phyloP scores from a whole-genome alignment of 768 basidiomycete species.

The Calocera viscosa region DNA sequence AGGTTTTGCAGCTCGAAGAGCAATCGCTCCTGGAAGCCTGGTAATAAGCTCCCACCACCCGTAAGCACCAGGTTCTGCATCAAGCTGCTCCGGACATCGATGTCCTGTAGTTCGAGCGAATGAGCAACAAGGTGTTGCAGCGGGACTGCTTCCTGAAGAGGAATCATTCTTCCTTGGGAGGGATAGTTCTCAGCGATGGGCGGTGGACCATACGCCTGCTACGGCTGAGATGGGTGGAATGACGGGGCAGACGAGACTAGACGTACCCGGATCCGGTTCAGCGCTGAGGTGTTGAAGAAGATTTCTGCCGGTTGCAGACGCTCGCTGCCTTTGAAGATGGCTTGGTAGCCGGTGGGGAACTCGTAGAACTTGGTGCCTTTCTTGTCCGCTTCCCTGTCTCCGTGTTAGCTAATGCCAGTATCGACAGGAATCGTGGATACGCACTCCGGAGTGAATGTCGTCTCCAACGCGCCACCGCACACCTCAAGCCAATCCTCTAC shows the following conservation, averaged over 20 bases:
- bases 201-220: not conserved
- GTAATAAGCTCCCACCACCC: conserved; percentile 81
- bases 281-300: conserved; percentile 59
- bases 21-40: conserved; percentile 77
- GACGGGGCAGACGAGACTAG: conserved; percentile 5
- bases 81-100: conserved; percentile 79
- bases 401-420: conserved; percentile 29
- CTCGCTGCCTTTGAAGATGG: conserved; percentile 60
- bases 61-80: conserved; percentile 89
- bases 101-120: conserved; percentile 73
- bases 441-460: conserved; percentile 81
- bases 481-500: conserved; percentile 92
- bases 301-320: conserved; percentile 78
- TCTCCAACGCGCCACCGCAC: conserved; percentile 71
- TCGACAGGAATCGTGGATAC: conserved; percentile 19
- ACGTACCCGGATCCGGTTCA: conserved; percentile 20
- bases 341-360: conserved; percentile 87
- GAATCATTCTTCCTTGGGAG: conserved; percentile 39
- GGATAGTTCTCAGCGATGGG: conserved; percentile 45
- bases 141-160: conserved; percentile 23
- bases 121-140: conserved; percentile 65
- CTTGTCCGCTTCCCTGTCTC: conserved; percentile 43
- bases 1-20: conserved; percentile 58
- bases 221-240: not conserved
- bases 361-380: conserved; percentile 55